Evolutionary conservation across 2,329 filamentous ascomycete species (phyloP).

Genomic region (Fusarium fracticaudum): DNA sequence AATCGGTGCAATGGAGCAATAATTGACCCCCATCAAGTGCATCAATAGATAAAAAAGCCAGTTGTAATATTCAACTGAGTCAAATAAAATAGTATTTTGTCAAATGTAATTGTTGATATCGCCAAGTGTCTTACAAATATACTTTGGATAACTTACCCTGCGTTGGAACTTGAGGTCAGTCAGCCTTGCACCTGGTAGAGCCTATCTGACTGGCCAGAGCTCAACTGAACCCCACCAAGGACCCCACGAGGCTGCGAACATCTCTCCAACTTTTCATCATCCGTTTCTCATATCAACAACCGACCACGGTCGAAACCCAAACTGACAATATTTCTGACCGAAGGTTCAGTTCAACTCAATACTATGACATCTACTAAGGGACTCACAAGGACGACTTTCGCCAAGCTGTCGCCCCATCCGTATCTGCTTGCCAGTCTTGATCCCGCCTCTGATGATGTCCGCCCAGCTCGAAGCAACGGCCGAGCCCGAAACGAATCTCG

Average conservation of each 20-base stretch:
- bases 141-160: constrained; percentile 6
- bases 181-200: constrained; percentile 29
- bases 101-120: background rate
- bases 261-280: constrained; percentile 43
- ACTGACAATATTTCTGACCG: background rate
- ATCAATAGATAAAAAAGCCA: background rate
- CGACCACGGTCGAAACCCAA: background rate
- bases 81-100: background rate
- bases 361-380: constrained; percentile 49
- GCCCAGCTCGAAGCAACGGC: constrained; percentile 80
- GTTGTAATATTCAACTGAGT: background rate
- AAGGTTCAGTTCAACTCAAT: background rate
- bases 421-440: constrained; percentile 91
- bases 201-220: constrained; percentile 19
- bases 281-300: background rate
- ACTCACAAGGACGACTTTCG: constrained; percentile 76
- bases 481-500: constrained; percentile 77
- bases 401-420: constrained; percentile 87
- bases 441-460: constrained; percentile 57
- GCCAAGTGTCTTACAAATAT: background rate
- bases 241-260: constrained; percentile 39
- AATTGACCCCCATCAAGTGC: too few species aligned
- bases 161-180: background rate
- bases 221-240: background rate
- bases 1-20: background rate